phyloP scores from a whole-genome alignment of 768 basidiomycete genomes.

The Fibroporia radiculosa region DNA sequence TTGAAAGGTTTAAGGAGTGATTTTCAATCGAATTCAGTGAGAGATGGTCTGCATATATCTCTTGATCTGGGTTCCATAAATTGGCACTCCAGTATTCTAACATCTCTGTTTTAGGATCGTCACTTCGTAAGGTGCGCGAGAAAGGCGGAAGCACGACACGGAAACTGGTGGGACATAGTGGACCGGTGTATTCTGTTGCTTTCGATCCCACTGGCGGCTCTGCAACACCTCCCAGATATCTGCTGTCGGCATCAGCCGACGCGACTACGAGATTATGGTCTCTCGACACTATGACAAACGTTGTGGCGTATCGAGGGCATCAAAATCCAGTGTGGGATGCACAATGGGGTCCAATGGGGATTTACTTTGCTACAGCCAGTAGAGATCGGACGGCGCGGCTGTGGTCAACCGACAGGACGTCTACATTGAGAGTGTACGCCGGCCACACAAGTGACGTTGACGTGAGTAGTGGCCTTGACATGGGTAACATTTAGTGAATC shows the following conservation, averaged over 20 bases:
- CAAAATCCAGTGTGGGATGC: slow-evolving; percentile 99
- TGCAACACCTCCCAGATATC: slow-evolving; percentile 73
- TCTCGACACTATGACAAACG: slow-evolving; percentile 86
- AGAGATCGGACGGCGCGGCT: slow-evolving; percentile 90
- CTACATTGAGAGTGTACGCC: slow-evolving; percentile 84
- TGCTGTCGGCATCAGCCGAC: slow-evolving; percentile 91
- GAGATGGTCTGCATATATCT: slow-evolving; percentile 50
- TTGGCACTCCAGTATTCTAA: background rate
- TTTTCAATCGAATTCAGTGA: slow-evolving; percentile 55
- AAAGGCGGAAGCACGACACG: slow-evolving; percentile 79
- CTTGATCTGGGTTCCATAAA: background rate
- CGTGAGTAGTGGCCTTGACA: slow-evolving; percentile 43
- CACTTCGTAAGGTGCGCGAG: slow-evolving; percentile 61
- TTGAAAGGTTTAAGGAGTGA: slow-evolving; percentile 73
- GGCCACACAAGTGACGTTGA: slow-evolving; percentile 97
- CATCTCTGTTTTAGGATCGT: slow-evolving; percentile 34
- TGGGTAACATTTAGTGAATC: slow-evolving; percentile 1
- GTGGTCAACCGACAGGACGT: slow-evolving; percentile 90
- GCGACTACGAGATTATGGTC: slow-evolving; percentile 91
- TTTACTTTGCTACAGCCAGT: slow-evolving; percentile 97
- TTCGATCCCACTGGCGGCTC: slow-evolving; percentile 92
- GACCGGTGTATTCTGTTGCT: slow-evolving; percentile 88
- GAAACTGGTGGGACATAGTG: slow-evolving; percentile 96
- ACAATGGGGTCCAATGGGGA: slow-evolving; percentile 95
- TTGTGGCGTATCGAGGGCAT: slow-evolving; percentile 92